Evolutionary conservation across 108 stramenopile genomes (phyloP), one percentile per base, ranked within the genome.

Genomic region (Fragilaria crotonensis): DNA sequence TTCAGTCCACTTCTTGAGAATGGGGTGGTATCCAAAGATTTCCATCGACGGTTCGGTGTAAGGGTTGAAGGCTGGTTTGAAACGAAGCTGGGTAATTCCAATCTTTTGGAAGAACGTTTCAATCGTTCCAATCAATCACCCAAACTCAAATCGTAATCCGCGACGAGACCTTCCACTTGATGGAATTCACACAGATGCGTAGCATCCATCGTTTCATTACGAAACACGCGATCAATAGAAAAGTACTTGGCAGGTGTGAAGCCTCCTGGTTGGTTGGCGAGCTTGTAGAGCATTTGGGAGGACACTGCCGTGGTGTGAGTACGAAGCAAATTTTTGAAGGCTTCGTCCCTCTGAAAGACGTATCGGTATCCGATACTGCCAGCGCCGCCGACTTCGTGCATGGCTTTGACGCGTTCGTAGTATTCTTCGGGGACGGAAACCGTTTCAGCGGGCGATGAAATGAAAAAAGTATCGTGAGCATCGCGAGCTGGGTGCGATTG

Each of bases 41-140:
- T 99, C 99, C 99, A 99, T 99, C 7, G 87, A 90, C 11, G 99
- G 99, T 78, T 99, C 99, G 2, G 99, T 99, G 87, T 99, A 99
- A 0, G 99, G 99, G 71, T 99, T 99, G 84, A 95, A 99, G 53
- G 99, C 99, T 20, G 99, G 99, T 70, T 99, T 99, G 93, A 99
- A 99, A 68, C 97, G 96, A 30, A 99, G 78, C 66, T 99, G 68
- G 22, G 91, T 94, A 54, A 98, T 98, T 45, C 99, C 99, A 59
- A 99, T 98, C 73, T 91, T 93, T 29, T 83, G 86, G 83, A 99
- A 98, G 88, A 99, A 99, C 26, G 96, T 95, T 66, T 93, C 92
- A 71, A 99, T 98, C 21, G 91, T 93, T 48, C 99, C 97, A 66
- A 98, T 97, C 62, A 99, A 73, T 99, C 95, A 25, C 96, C 98